Evolutionary conservation across 2,329 filamentous ascomycete species (phyloP).

Genomic region (Plectosphaerella cucumerina): DNA sequence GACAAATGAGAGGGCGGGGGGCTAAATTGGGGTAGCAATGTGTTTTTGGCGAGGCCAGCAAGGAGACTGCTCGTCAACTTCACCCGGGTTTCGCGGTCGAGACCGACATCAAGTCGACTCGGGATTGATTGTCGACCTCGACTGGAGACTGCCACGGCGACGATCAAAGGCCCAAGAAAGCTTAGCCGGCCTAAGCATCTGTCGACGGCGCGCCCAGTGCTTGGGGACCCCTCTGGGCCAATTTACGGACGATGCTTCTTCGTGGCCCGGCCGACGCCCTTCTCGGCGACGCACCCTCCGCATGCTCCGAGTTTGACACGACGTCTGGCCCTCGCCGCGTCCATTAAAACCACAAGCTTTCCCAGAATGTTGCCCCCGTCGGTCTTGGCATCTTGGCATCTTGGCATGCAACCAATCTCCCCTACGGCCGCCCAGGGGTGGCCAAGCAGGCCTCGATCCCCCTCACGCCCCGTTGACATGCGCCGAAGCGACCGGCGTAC

Average conservation of each 20-base stretch:
- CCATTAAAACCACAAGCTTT: not conserved
- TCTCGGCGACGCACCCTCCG: slow-evolving; percentile 2
- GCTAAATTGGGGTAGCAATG: not conserved
- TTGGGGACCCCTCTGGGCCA: not conserved
- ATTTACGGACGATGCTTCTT: no score
- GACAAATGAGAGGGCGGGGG: not conserved
- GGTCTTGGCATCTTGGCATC: not conserved
- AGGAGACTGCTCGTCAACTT: no score
- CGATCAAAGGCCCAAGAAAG: not conserved
- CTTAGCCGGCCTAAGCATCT: slow-evolving; percentile 1
- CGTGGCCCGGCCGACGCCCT: not conserved
- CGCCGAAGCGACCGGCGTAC: no score
- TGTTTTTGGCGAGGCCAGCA: no score
- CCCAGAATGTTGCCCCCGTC: not conserved
- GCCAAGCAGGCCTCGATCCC: not conserved
- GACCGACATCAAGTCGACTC: not conserved
- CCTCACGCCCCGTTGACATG: not conserved
- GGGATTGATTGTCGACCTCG: not conserved
- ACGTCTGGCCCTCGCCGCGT: not conserved
- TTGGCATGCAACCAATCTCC: not conserved
- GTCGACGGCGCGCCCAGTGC: slow-evolving; percentile 1
- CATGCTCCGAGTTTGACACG: not conserved
- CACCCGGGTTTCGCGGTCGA: no score
- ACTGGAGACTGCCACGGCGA: not conserved
- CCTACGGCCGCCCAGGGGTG: not conserved